Conservation (phyloP, 148 eudicot species). For the Chenopodium formosanum region DNA sequence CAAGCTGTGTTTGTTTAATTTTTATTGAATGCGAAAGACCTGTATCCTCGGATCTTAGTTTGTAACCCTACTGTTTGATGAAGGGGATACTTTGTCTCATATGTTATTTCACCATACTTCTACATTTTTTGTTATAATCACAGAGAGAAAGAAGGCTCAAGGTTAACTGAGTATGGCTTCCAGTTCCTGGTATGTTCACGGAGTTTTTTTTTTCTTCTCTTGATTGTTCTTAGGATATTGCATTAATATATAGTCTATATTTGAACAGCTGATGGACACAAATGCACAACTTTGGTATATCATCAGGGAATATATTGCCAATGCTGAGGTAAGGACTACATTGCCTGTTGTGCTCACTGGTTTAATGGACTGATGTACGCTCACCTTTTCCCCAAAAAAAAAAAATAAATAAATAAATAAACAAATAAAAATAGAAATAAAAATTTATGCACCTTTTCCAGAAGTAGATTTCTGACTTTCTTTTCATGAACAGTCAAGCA, state of each 20-base stretch:
- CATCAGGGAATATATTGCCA: constrained; percentile 87
- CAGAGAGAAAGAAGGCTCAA: constrained; percentile 86
- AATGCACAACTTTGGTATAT: constrained; percentile 99
- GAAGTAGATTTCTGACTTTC: neutral
- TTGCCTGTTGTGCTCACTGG: constrained; percentile 8
- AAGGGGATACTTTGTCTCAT: constrained; percentile 21
- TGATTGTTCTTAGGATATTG: constrained; percentile 7
- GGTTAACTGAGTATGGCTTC: constrained; percentile 85
- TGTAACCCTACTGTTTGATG: neutral
- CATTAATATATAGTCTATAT: constrained; percentile 24
- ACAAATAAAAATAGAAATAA: too few relatives aligned
- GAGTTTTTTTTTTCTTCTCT: neutral
- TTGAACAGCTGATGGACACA: constrained; percentile 92
- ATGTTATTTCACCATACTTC: constrained; percentile 2
- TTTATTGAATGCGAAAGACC: neutral
- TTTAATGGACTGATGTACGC: neutral
- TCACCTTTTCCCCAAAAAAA: too few relatives aligned
- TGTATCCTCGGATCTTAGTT: neutral
- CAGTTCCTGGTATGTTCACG: constrained; percentile 77
- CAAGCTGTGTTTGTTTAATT: neutral
- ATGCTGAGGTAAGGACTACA: constrained; percentile 71
- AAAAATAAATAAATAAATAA: too few relatives aligned
- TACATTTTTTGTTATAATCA: constrained; percentile 11
- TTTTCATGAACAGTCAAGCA: neutral
- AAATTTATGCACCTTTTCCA: too few relatives aligned